A percentile compares a stretch with the other conserved stretches of the same genome.
These are phyloP conservation scores for Tricholoma bakamatsutake DNA, from an alignment of 768 basidiomycete genomes.

Conservation along the genomic window DNA sequence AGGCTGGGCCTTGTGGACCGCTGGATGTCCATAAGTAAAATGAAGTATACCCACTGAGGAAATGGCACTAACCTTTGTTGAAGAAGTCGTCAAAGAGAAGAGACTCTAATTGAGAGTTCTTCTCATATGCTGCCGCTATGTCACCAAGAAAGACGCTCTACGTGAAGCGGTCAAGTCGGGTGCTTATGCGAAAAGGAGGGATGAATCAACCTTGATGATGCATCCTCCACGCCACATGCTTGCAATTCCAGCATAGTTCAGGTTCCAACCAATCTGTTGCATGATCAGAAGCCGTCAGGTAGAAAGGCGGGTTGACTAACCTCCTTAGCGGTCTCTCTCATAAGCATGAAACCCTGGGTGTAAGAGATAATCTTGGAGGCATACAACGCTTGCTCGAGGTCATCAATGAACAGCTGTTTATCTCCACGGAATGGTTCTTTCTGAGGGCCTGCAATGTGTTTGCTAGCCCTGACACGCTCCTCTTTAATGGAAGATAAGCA, in stretches of 20 bases:
- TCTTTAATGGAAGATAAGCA: conserved; percentile 96
- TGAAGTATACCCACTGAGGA: background rate
- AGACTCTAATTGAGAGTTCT: conserved; percentile 81
- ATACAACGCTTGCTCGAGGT: conserved; percentile 98
- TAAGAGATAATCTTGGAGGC: conserved; percentile 99
- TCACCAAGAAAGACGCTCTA: conserved; percentile 91
- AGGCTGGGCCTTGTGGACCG: conserved; percentile 90
- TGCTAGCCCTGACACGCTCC: conserved; percentile 91
- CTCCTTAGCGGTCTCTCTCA: conserved; percentile 97
- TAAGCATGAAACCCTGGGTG: conserved; percentile 99
- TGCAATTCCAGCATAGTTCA: conserved; percentile 98
- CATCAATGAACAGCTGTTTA: conserved; percentile 98
- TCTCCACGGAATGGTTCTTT: conserved; percentile 94
- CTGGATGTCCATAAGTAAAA: conserved; percentile 28
- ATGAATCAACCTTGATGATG: conserved; percentile 78
- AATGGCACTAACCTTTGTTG: conserved; percentile 61
- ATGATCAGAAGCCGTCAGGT: background rate
- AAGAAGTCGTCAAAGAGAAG: conserved; percentile 97
- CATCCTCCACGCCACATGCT: conserved; percentile 99
- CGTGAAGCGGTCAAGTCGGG: background rate
- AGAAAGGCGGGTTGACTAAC: conserved; percentile 26
- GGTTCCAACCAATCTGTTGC: conserved; percentile 69
- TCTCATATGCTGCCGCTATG: conserved; percentile 86
- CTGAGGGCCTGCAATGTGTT: conserved; percentile 83
- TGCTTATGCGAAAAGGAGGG: background rate